Evolutionary conservation across 116 monocot genomes (phyloP).

Genomic region (Phalaenopsis hybrid): DNA sequence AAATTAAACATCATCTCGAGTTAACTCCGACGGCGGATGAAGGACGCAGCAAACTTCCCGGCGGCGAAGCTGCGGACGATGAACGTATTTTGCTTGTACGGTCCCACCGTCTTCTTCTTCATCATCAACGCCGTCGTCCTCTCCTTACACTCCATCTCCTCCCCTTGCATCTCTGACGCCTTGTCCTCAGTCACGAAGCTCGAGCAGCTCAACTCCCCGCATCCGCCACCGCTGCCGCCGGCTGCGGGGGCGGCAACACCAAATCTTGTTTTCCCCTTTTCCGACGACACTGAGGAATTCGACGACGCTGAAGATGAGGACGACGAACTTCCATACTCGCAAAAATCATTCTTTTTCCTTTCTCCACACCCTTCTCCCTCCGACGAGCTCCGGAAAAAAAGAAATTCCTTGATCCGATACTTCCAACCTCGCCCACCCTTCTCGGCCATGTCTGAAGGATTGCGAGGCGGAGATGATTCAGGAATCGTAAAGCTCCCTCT

Average conservation of each 20-base stretch:
- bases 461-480: background rate
- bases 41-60: background rate
- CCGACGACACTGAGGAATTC: background rate
- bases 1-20: background rate
- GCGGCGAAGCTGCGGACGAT: constrained; percentile 33
- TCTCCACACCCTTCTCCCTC: constrained; percentile 23
- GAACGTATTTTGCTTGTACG: constrained; percentile 25
- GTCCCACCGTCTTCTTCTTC: constrained; percentile 36
- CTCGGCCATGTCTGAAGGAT: background rate
- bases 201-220: constrained; percentile 15
- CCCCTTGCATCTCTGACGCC: background rate
- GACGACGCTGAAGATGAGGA: constrained; percentile 2
- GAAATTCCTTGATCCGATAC: constrained; percentile 23
- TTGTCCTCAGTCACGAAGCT: constrained; percentile 19
- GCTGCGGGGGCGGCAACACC: background rate
- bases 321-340: constrained; percentile 28
- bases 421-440: constrained; percentile 25
- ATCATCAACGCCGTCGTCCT: constrained; percentile 23
- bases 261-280: background rate
- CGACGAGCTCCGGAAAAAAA: constrained; percentile 42
- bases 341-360: constrained; percentile 31
- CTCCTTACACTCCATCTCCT: constrained; percentile 15
- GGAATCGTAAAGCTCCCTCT: background rate
- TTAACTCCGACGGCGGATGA: background rate
- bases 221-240: background rate